Evolutionary conservation across 2,329 filamentous ascomycete species (phyloP), one percentile per base, ranked within the genome.

Genomic region (Neospermospora avenae): DNA sequence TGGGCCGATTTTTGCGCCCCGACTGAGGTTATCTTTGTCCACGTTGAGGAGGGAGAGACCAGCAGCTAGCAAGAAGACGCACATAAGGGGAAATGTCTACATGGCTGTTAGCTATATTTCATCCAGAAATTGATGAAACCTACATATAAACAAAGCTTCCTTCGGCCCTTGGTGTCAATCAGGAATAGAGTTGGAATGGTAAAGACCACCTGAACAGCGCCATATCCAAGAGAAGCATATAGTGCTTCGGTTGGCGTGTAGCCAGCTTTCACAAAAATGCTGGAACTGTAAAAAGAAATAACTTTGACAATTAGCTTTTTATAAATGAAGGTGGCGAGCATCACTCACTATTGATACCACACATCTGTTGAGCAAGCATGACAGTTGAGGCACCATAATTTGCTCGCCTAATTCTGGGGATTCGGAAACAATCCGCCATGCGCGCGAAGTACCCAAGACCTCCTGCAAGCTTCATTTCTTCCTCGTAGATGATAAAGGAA

Each of bases 281-380:
- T 86, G 0, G 84, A 85, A 1, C 83, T 87, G 74, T 91, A 91
- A 72, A 91, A 91, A 1, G 87, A 85, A 56, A 91, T 87, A 58
- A 90, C 88, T 71, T 88, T 88, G 71, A 60, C 1, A 54, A 28
- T 67, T 59, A 66, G 11, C 14, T 1, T 3, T 28, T 5, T 10
- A 1, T 6, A 10, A 2, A 20, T 13, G 77, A 81, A 66, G 84
- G 84, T 66, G 83, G 20, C 4, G 5, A 5, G 84, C 0, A 18
- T 18, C 80, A 80, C 34, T 84, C 80, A 34, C 84, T 80, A 58
- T 85, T 85, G 55, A 85, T 75, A 48, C 76, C 78, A 61, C 78
- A 80, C 74, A 80, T 77, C 63, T 81, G 78, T 57, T 81, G 78
- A 0, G 70, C 75, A 53, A 80, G 79, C 83, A 87, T 87, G 60